Percentiles rank a stretch among this genome's conserved stretches.
Evolutionary conservation across 495 filamentous ascomycete genomes (phyloP).

Genomic region (Rhypophila decipiens): DNA sequence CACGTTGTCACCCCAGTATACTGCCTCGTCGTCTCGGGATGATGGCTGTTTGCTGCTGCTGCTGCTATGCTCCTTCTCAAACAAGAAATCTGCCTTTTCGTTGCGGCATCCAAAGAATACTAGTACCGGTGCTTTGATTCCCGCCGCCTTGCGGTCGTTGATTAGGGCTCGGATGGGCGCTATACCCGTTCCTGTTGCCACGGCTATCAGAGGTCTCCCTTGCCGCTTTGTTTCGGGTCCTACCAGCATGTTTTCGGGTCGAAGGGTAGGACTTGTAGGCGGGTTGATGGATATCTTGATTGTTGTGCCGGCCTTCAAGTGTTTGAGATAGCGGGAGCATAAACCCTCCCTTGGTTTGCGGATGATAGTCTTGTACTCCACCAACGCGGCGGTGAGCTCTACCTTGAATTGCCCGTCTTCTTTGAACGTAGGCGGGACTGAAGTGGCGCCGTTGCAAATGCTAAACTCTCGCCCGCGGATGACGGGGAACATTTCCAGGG

Average conservation of each 20-base stretch:
- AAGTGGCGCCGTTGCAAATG: slow-evolving; percentile 65
- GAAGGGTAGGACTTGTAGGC: slow-evolving; percentile 8
- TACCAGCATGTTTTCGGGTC: neutral
- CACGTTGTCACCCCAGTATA: slow-evolving; percentile 31
- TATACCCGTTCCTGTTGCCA: slow-evolving; percentile 86
- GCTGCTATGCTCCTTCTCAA: too few species aligned
- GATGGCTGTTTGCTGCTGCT: too few species aligned
- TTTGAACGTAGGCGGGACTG: neutral
- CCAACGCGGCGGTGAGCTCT: slow-evolving; percentile 81
- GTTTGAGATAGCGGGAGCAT: slow-evolving; percentile 78
- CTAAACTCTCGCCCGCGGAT: slow-evolving; percentile 82
- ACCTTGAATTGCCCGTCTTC: slow-evolving; percentile 36
- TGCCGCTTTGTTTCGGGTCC: neutral
- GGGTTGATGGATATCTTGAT: slow-evolving; percentile 44
- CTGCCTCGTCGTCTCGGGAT: slow-evolving; percentile 67
- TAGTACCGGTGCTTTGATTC: slow-evolving; percentile 30
- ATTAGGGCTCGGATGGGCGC: slow-evolving; percentile 80
- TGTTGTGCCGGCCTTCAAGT: slow-evolving; percentile 48
- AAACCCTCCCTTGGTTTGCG: slow-evolving; percentile 80
- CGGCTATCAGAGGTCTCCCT: slow-evolving; percentile 59
- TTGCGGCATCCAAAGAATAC: slow-evolving; percentile 83
- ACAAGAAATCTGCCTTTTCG: slow-evolving; percentile 67
- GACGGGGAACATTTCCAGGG: slow-evolving; percentile 62
- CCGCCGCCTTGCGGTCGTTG: slow-evolving; percentile 59
- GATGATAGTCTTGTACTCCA: slow-evolving; percentile 85